A percentile compares a stretch with the other conserved stretches of the same genome.
Conservation (phyloP, 1,139 yeast genomes). For the Arxiozyma bovina region DNA sequence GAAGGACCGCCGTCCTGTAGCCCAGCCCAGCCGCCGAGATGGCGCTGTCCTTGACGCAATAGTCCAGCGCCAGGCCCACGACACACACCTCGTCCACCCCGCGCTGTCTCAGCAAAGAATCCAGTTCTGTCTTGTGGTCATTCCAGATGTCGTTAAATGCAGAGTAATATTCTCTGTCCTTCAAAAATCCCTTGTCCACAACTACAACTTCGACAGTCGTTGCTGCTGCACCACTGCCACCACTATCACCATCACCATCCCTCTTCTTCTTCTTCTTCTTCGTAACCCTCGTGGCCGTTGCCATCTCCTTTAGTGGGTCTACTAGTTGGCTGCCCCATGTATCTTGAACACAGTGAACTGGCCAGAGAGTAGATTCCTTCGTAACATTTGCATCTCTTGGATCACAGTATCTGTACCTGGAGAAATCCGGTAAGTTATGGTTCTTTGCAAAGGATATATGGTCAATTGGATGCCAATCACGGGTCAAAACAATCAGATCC, state of each 20-base stretch:
- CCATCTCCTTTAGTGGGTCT: slow-evolving; percentile 33
- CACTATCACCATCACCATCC: too few relatives aligned
- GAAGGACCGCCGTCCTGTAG: slow-evolving; percentile 52
- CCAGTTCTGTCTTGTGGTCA: slow-evolving; percentile 58
- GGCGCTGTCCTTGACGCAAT: slow-evolving; percentile 72
- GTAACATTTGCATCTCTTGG: slow-evolving; percentile 25
- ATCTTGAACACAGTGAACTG: slow-evolving; percentile 78
- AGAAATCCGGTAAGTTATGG: slow-evolving; percentile 49
- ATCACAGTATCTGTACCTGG: slow-evolving; percentile 46
- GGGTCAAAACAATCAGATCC: slow-evolving; percentile 61
- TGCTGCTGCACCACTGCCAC: slow-evolving; percentile 8
- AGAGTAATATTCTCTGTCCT: slow-evolving; percentile 80
- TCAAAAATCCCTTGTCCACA: slow-evolving; percentile 61
- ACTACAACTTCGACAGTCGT: too few relatives aligned
- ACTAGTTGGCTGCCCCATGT: slow-evolving; percentile 62
- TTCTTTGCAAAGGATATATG: slow-evolving; percentile 78
- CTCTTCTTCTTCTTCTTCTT: too few relatives aligned
- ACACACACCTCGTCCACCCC: slow-evolving; percentile 54
- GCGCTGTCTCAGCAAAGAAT: slow-evolving; percentile 36
- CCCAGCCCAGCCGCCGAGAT: slow-evolving; percentile 56
- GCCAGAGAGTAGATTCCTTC: slow-evolving; percentile 49
- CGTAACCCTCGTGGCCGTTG: slow-evolving; percentile 12
- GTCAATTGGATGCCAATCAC: slow-evolving; percentile 80
- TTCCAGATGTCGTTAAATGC: slow-evolving; percentile 80
- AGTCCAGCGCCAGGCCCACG: slow-evolving; percentile 82